Evolutionary conservation across 2,329 filamentous ascomycete species (phyloP).

Genomic region (Chaetomiaceae sp.): DNA sequence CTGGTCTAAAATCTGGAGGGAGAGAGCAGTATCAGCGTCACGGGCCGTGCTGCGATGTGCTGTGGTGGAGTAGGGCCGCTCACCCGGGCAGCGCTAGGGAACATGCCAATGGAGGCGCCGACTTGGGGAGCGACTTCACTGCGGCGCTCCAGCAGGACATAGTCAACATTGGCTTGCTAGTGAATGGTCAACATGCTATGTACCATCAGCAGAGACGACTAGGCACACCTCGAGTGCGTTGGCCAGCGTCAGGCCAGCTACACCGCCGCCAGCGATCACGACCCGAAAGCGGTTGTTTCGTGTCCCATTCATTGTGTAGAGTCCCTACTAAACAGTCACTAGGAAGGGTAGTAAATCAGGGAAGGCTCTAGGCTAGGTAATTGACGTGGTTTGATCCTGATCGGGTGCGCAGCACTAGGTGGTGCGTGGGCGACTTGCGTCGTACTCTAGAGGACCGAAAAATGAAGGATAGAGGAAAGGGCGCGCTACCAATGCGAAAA

Average conservation of each 20-base stretch:
- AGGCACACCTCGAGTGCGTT: slow-evolving; percentile 27
- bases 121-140: slow-evolving; percentile 29
- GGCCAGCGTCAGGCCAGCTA: slow-evolving; percentile 30
- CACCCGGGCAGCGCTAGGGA: slow-evolving; percentile 26
- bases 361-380: too few relatives aligned
- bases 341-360: too few relatives aligned
- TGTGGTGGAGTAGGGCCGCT: background rate
- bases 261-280: slow-evolving; percentile 31
- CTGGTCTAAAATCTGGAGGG: slow-evolving; percentile 29
- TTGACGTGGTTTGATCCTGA: too few relatives aligned
- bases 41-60: background rate
- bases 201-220: too few relatives aligned
- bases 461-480: too few relatives aligned
- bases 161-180: slow-evolving; percentile 34
- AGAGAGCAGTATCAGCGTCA: background rate
- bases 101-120: slow-evolving; percentile 33
- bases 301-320: background rate
- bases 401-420: too few relatives aligned
- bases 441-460: too few relatives aligned
- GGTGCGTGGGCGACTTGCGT: too few relatives aligned
- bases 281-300: slow-evolving; percentile 22
- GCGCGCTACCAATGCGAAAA: too few relatives aligned
- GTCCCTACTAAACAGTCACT: background rate
- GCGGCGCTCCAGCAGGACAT: slow-evolving; percentile 36
- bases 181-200: background rate